Percentiles rank a stretch among this genome's conserved stretches.
phyloP scores from a whole-genome alignment of 2,329 filamentous ascomycete genomes.

The Chaetoscypha palmicola region DNA sequence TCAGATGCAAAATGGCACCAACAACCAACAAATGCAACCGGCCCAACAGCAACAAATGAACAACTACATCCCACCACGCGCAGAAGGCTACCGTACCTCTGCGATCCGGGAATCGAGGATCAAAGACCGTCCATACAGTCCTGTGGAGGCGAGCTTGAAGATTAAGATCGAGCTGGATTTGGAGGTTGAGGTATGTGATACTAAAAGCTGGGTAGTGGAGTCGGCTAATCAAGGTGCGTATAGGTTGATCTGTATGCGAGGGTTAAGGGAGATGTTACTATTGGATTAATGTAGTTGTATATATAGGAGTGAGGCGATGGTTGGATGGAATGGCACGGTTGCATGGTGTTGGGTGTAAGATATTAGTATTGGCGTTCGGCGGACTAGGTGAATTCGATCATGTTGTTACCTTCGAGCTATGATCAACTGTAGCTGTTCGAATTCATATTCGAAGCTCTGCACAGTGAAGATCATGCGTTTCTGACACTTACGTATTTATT shows the following conservation, averaged over 20 bases:
- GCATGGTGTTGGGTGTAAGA: too few relatives aligned
- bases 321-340: too few relatives aligned
- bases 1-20: neutral
- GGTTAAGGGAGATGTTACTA: conserved; percentile 28
- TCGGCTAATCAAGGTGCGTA: neutral
- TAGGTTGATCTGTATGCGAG: conserved; percentile 24
- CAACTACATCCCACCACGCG: conserved; percentile 9
- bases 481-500: too few relatives aligned
- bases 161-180: conserved; percentile 35
- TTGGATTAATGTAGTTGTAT: conserved; percentile 19
- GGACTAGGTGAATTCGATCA: too few relatives aligned
- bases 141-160: conserved; percentile 31
- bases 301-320: too few relatives aligned
- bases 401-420: too few relatives aligned
- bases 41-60: conserved; percentile 1
- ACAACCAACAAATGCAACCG: conserved; percentile 1
- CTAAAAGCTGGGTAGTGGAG: neutral
- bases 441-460: too few relatives aligned
- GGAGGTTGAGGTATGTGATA: conserved; percentile 27
- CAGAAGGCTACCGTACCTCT: conserved; percentile 12
- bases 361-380: too few relatives aligned
- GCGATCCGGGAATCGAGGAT: conserved; percentile 30
- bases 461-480: too few relatives aligned
- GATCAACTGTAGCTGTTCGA: too few relatives aligned
- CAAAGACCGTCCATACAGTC: conserved; percentile 30